Evolutionary conservation across 2,329 filamentous ascomycete species (phyloP).

Genomic region (Didymella sp.): DNA sequence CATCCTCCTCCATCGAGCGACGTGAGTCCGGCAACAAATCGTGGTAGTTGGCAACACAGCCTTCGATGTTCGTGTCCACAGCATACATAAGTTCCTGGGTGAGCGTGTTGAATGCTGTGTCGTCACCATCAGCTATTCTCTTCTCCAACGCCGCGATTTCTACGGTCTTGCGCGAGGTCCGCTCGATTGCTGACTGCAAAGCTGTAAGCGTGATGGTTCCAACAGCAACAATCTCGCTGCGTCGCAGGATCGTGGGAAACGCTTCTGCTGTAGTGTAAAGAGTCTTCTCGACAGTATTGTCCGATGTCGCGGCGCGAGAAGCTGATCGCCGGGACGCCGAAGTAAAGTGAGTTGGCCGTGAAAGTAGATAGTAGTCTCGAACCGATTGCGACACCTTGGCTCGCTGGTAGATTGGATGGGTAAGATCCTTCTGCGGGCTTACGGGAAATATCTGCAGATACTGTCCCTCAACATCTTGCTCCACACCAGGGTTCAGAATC

Average conservation of each 20-base stretch:
- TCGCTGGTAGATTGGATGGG: slow-evolving; percentile 85
- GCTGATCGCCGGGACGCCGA: slow-evolving; percentile 75
- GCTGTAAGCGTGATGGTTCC: slow-evolving; percentile 73
- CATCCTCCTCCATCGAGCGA: slow-evolving; percentile 40
- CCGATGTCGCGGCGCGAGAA: slow-evolving; percentile 68
- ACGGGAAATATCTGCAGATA: slow-evolving; percentile 84
- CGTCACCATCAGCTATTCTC: slow-evolving; percentile 74
- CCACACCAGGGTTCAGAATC: slow-evolving; percentile 72
- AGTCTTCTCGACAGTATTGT: slow-evolving; percentile 82
- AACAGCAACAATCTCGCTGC: slow-evolving; percentile 80
- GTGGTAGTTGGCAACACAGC: slow-evolving; percentile 79
- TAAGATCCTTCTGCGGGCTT: slow-evolving; percentile 80
- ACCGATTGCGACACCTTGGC: slow-evolving; percentile 82
- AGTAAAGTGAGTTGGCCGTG: slow-evolving; percentile 79
- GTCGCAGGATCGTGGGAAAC: slow-evolving; percentile 88
- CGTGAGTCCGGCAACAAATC: slow-evolving; percentile 67
- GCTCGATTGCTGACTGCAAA: slow-evolving; percentile 87
- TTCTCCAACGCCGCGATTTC: slow-evolving; percentile 81
- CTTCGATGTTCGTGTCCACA: slow-evolving; percentile 75
- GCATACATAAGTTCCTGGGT: slow-evolving; percentile 79
- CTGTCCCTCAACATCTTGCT: slow-evolving; percentile 87
- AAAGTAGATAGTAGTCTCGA: slow-evolving; percentile 83
- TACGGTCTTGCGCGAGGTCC: slow-evolving; percentile 87
- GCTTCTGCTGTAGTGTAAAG: slow-evolving; percentile 82
- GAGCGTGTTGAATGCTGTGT: slow-evolving; percentile 71